Conservation (phyloP, 169 alveolate genomes). For the Babesia gibsoni region DNA sequence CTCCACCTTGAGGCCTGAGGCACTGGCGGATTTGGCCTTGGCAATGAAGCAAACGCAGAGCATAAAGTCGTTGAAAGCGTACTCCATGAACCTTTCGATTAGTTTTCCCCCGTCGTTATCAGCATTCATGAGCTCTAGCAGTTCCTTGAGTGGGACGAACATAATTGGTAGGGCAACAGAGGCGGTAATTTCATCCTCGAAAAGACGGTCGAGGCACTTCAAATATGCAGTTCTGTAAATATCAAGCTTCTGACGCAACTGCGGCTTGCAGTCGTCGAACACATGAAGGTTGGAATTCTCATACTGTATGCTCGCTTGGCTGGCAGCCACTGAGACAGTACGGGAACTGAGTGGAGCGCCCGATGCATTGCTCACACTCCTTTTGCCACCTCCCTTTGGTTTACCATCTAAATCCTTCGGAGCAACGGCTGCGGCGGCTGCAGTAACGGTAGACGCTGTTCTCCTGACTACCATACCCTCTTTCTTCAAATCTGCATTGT, state of each 20-base stretch:
- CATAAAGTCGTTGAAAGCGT: background rate
- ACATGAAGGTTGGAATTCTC: too few species aligned
- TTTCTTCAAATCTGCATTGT: too few species aligned
- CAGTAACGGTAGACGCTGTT: too few species aligned
- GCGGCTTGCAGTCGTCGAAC: too few species aligned
- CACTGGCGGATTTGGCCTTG: slow-evolving; percentile 11
- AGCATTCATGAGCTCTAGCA: background rate
- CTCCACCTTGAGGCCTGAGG: background rate
- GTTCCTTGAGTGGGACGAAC: slow-evolving; percentile 15
- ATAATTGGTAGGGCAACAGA: slow-evolving; percentile 4
- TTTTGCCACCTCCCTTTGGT: too few species aligned
- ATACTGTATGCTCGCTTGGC: too few species aligned
- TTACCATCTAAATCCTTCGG: too few species aligned
- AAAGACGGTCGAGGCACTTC: background rate
- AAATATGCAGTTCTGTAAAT: background rate
- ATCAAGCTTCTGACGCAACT: background rate
- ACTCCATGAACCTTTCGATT: background rate
- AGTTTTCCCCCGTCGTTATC: background rate
- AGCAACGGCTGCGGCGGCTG: too few species aligned
- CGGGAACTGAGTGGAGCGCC: too few species aligned
- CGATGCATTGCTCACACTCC: too few species aligned
- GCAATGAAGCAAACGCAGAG: slow-evolving; percentile 20
- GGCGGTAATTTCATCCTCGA: background rate
- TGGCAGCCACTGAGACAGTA: too few species aligned
- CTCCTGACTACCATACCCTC: too few species aligned